These are phyloP conservation scores for Tuber microsphaerosporum DNA, from an alignment of 495 filamentous ascomycete genomes.

Conservation along the genomic window DNA sequence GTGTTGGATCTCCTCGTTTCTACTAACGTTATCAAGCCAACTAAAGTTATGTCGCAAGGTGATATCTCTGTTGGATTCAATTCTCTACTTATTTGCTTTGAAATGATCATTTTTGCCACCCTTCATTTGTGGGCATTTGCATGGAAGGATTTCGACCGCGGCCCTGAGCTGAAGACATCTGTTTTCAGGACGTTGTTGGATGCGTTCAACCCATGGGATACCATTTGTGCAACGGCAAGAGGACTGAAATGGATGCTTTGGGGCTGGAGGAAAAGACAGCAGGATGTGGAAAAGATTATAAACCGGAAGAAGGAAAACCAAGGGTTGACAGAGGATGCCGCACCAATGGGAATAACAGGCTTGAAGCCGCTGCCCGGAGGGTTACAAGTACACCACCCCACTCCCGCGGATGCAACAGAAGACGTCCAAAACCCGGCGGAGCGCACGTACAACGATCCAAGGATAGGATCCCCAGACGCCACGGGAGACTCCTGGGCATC, in stretches of 20 bases:
- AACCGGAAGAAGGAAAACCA: slow-evolving; percentile 18
- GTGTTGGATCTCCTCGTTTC: slow-evolving; percentile 65
- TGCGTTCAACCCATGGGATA: slow-evolving; percentile 76
- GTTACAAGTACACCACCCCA: slow-evolving; percentile 24
- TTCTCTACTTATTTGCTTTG: slow-evolving; percentile 68
- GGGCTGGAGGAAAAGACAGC: slow-evolving; percentile 53
- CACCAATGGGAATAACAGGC: slow-evolving; percentile 1
- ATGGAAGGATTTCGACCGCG: slow-evolving; percentile 58
- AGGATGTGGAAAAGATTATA: slow-evolving; percentile 40
- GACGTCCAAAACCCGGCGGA: background rate
- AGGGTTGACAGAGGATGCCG: background rate
- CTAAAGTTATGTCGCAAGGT: slow-evolving; percentile 55
- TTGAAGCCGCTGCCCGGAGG: slow-evolving; percentile 11
- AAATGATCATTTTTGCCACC: slow-evolving; percentile 77
- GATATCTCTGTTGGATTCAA: slow-evolving; percentile 80
- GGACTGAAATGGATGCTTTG: slow-evolving; percentile 75
- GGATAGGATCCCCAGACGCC: background rate
- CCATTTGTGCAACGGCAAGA: slow-evolving; percentile 68
- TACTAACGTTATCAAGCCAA: slow-evolving; percentile 55
- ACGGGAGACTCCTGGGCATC: background rate
- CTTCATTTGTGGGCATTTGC: slow-evolving; percentile 80
- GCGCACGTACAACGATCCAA: background rate
- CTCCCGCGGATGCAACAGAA: slow-evolving; percentile 12
- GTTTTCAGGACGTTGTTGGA: slow-evolving; percentile 57
- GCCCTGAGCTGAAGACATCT: slow-evolving; percentile 47